Evolutionary conservation across 352 stramenopile genomes (phyloP).

Genomic region (Sclerospora graminicola): DNA sequence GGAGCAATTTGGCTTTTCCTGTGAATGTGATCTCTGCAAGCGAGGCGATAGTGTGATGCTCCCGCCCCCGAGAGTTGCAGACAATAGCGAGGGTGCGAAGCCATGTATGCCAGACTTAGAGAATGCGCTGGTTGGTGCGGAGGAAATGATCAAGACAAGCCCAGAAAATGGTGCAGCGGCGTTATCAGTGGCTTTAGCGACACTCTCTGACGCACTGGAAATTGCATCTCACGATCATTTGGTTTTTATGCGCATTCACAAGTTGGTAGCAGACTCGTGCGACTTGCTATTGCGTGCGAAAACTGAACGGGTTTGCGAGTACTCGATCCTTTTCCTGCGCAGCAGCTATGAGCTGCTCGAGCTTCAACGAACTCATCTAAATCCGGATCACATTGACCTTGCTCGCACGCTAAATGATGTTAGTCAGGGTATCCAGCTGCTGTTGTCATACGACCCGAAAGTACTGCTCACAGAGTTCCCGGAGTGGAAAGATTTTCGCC

Average conservation of each 20-base stretch:
- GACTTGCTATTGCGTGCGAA: constrained; percentile 67
- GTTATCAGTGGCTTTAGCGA: constrained; percentile 62
- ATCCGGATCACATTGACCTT: constrained; percentile 87
- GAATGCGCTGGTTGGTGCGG: constrained; percentile 39
- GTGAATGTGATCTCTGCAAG: constrained; percentile 48
- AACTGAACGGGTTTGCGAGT: constrained; percentile 59
- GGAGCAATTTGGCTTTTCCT: constrained; percentile 90
- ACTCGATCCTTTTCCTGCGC: constrained; percentile 81
- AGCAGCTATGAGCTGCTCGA: constrained; percentile 83
- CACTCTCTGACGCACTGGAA: constrained; percentile 73
- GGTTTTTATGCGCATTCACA: constrained; percentile 86
- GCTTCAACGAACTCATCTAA: constrained; percentile 75
- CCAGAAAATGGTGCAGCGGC: constrained; percentile 32
- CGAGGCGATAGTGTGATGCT: constrained; percentile 62
- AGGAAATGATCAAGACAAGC: constrained; percentile 51
- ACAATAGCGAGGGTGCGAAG: constrained; percentile 10
- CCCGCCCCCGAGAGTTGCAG: constrained; percentile 12
- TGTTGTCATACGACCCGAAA: constrained; percentile 81
- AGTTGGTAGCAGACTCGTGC: constrained; percentile 86
- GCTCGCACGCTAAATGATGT: constrained; percentile 88
- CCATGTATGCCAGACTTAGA: constrained; percentile 51
- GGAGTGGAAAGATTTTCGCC: constrained; percentile 78
- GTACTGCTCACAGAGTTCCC: constrained; percentile 79
- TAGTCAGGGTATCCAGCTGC: constrained; percentile 83
- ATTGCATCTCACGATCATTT: constrained; percentile 78